Conservation (phyloP, 1,284 basidiomycete species). For the Vanrija pseudolonga region DNA sequence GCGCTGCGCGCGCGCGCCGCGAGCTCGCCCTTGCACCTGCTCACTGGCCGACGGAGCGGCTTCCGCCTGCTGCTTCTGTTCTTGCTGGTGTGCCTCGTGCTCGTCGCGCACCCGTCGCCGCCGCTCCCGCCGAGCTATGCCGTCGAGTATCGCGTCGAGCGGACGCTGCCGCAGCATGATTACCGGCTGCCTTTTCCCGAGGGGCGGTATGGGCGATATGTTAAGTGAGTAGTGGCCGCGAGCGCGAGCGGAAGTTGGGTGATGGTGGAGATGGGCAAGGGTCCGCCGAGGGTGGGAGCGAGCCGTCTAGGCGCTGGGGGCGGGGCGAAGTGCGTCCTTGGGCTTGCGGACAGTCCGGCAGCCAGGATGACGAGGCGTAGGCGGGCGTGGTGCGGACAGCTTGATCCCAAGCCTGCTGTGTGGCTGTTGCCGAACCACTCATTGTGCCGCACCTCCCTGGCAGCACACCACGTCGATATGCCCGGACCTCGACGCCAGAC, state of each 20-base stretch:
- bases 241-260: too few species aligned
- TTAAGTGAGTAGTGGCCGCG: constrained; percentile 46
- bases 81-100: neutral
- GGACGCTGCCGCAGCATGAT: constrained; percentile 21
- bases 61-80: neutral
- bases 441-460: too few species aligned
- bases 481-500: too few species aligned
- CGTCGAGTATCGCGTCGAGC: constrained; percentile 18
- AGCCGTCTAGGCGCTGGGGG: too few species aligned
- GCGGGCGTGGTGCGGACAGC: too few species aligned
- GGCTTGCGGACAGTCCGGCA: too few species aligned
- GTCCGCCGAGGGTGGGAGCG: neutral
- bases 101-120: constrained; percentile 22
- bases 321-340: too few species aligned
- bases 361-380: too few species aligned
- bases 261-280: too few species aligned
- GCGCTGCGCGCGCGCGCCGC: neutral
- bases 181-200: constrained; percentile 20
- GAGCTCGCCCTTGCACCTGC: neutral
- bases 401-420: too few species aligned
- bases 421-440: too few species aligned
- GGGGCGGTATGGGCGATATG: constrained; percentile 31
- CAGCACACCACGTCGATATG: too few species aligned
- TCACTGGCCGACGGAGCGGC: neutral
- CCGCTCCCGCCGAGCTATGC: constrained; percentile 42